phyloP scores from a whole-genome alignment of 805 yeast genomes.

The Clavispora asparagi region DNA sequence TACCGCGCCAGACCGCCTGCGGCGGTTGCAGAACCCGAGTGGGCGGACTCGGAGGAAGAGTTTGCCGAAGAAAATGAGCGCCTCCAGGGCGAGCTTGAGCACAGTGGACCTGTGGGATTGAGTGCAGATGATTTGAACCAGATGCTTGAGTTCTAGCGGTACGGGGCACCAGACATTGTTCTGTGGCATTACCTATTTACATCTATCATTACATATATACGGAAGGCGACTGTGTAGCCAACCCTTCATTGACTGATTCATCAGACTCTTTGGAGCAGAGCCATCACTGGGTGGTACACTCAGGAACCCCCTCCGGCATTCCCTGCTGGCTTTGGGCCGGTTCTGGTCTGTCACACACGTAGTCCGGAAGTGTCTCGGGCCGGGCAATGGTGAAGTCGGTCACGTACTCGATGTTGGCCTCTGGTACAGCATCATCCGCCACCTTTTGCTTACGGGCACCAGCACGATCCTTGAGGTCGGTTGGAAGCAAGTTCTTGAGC shows the following conservation, averaged over 20 bases:
- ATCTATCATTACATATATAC: slow-evolving; percentile 1
- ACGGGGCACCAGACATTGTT: neutral
- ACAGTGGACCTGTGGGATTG: slow-evolving; percentile 24
- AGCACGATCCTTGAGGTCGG: slow-evolving; percentile 17
- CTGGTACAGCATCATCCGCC: slow-evolving; percentile 23
- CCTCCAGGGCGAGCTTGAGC: slow-evolving; percentile 7
- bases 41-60: slow-evolving; percentile 9
- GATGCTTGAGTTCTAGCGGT: slow-evolving; percentile 26
- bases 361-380: slow-evolving; percentile 25
- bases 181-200: slow-evolving; percentile 1
- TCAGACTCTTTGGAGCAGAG: no score
- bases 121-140: slow-evolving; percentile 28
- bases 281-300: slow-evolving; percentile 2
- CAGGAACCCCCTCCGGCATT: slow-evolving; percentile 1
- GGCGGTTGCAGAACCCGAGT: slow-evolving; percentile 7
- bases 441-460: slow-evolving; percentile 21
- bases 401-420: slow-evolving; percentile 34
- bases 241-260: no score
- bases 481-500: slow-evolving; percentile 53
- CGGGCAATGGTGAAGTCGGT: slow-evolving; percentile 29
- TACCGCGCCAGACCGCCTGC: slow-evolving; percentile 4
- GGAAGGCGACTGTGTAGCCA: no score
- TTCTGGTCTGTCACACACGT: slow-evolving; percentile 15
- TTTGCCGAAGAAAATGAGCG: slow-evolving; percentile 1
- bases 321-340: slow-evolving; percentile 1